phyloP scores from a whole-genome alignment of 2,329 filamentous ascomycete species.

The Fusarium graminum region DNA sequence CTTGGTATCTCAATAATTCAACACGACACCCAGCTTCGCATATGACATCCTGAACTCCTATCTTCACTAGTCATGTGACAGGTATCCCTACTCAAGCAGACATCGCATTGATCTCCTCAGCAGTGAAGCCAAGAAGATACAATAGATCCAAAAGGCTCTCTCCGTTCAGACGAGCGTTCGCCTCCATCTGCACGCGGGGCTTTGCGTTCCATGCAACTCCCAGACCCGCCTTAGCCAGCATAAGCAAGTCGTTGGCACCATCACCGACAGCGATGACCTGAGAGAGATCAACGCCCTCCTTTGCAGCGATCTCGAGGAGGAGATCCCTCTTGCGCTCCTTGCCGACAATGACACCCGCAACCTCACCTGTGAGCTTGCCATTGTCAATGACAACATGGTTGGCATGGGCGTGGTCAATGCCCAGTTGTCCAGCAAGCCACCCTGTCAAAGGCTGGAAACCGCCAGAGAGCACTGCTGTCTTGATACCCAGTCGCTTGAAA shows the following conservation, averaged over 20 bases:
- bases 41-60: conserved; percentile 32
- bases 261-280: conserved; percentile 83
- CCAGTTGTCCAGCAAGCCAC: conserved; percentile 85
- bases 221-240: conserved; percentile 80
- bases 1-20: conserved; percentile 43
- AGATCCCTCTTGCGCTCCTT: conserved; percentile 80
- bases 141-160: conserved; percentile 78
- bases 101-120: conserved; percentile 65
- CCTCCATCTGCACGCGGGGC: conserved; percentile 82
- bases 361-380: conserved; percentile 76
- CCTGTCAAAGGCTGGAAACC: conserved; percentile 90
- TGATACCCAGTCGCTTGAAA: conserved; percentile 83
- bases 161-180: conserved; percentile 78
- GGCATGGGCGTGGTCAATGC: conserved; percentile 88
- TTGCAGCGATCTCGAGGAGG: conserved; percentile 75
- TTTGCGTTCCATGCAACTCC: conserved; percentile 90
- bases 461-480: conserved; percentile 90
- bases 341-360: conserved; percentile 79
- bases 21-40: conserved; percentile 39
- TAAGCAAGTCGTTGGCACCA: conserved; percentile 84
- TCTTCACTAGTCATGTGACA: conserved; percentile 19
- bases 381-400: conserved; percentile 82
- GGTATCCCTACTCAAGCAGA: conserved; percentile 26
- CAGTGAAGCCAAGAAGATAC: conserved; percentile 79
- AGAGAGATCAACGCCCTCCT: conserved; percentile 73